Evolutionary conservation across 2,329 filamentous ascomycete species (phyloP).

Genomic region (Lecanosticta acicola): DNA sequence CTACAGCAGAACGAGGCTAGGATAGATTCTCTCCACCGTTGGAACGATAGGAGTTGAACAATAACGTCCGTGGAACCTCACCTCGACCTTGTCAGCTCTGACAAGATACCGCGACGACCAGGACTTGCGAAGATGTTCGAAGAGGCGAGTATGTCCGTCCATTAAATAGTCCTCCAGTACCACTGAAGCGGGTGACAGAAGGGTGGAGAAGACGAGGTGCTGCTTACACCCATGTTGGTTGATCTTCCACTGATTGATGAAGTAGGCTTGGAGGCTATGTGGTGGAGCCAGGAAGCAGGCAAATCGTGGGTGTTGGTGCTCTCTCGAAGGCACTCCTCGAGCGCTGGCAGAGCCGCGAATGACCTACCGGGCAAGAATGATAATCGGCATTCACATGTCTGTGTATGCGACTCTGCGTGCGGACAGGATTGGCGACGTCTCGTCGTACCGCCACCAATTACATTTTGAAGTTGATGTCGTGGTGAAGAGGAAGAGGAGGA

Average conservation of each 20-base stretch:
- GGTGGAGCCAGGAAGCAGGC: conserved; percentile 45
- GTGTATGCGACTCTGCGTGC: not conserved
- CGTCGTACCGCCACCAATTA: too few relatives aligned
- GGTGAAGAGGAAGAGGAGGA: not conserved
- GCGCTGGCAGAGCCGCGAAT: not conserved
- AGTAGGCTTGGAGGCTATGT: conserved; percentile 46
- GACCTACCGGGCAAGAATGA: not conserved
- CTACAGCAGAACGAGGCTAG: too few relatives aligned
- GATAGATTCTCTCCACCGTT: too few relatives aligned
- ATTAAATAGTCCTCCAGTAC: conserved; percentile 44
- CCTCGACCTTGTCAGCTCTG: too few relatives aligned
- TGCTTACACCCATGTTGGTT: conserved; percentile 44
- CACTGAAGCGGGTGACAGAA: conserved; percentile 37
- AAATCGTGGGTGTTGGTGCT: conserved; percentile 40
- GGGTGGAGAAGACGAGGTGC: conserved; percentile 51
- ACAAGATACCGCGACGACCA: too few relatives aligned
- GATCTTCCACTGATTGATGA: conserved; percentile 47
- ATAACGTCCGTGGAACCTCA: too few relatives aligned
- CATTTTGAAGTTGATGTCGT: not conserved
- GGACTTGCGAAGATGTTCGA: too few relatives aligned
- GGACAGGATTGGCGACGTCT: not conserved
- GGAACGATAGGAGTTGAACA: too few relatives aligned
- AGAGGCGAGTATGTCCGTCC: conserved; percentile 49
- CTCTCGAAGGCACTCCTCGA: not conserved
- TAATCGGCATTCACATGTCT: not conserved